Evolutionary conservation across 371 early-diverging fungal species (phyloP), one percentile per base, ranked within the genome.

Genomic region (Apophysomyces variabilis): DNA sequence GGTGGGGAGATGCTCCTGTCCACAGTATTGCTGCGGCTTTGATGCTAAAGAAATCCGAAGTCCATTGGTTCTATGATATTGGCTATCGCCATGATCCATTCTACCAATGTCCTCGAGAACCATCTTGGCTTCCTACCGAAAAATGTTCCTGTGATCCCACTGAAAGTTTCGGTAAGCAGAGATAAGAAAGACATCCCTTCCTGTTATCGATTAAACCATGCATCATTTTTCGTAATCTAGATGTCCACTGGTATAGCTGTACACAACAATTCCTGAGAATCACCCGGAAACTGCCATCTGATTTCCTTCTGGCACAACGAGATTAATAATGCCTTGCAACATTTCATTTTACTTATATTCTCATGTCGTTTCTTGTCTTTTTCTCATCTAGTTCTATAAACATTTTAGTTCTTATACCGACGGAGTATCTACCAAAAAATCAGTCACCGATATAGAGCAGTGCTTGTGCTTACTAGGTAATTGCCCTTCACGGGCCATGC

Each of bases 1-100:
- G 84, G 44, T 98, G 98, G 98, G 98, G 98, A 16, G 99, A 98
- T 86, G 99, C 98, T 13, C 99, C 99, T 5, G 92, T 98, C 2
- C 99, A 97, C 68, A 93, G 95, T 6, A 81, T 99, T 56, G 97
- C 95, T 3, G 94, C 90, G 1, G 90, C 92, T 0, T 61, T 99
- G 70, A 86, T 96, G 85, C 73, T 97, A 32, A 80, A 85, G 36
- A 89, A 87, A 64, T 78, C 85, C 14, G 88, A 95, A 76, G 86
- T 97, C 21, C 96, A 96, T 69, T 96, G 91, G 79, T 98, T 98
- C 76, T 92, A 96, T 67, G 93, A 94, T 69, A 92, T 95, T 61
- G 95, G 94, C 6, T 95, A 95, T 69, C 80, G 81, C 39, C 95
- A 95, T 70, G 89, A 86, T 38, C 73, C 78, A 47, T 89, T 91